Evolutionary conservation across 2,329 filamentous ascomycete species (phyloP).

Genomic region (Claviceps pusilla): DNA sequence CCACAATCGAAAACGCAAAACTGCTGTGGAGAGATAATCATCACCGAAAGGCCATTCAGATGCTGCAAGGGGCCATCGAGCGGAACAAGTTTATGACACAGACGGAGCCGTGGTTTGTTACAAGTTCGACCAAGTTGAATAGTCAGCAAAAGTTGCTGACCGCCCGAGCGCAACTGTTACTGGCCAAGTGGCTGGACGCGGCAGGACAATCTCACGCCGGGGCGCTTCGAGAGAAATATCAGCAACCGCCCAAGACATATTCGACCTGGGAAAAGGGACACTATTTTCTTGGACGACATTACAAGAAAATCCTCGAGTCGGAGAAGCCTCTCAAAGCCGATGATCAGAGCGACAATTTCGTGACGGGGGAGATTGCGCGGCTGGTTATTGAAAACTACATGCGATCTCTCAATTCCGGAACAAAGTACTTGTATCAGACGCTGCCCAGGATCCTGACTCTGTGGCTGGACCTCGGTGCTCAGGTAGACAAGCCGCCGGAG

Average conservation of each 20-base stretch:
- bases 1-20: constrained; percentile 86
- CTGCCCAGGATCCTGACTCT: constrained; percentile 81
- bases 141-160: constrained; percentile 44
- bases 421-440: constrained; percentile 92
- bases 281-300: constrained; percentile 92
- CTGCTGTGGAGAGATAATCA: constrained; percentile 88
- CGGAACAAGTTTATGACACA: constrained; percentile 56
- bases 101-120: constrained; percentile 20
- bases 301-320: constrained; percentile 87
- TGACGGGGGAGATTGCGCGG: constrained; percentile 72
- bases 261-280: constrained; percentile 87
- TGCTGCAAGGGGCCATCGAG: constrained; percentile 71
- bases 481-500: constrained; percentile 48
- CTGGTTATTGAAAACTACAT: constrained; percentile 90
- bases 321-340: constrained; percentile 63
- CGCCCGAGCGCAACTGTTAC: constrained; percentile 69
- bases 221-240: constrained; percentile 67
- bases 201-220: constrained; percentile 85
- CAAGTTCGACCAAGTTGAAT: constrained; percentile 23
- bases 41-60: constrained; percentile 87
- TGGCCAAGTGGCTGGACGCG: constrained; percentile 92
- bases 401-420: constrained; percentile 71
- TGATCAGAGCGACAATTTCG: constrained; percentile 61
- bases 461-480: constrained; percentile 81
- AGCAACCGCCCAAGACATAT: constrained; percentile 57